Evolutionary conservation across 345 rosid genomes (phyloP).

Genomic region (Turnera subulata): DNA sequence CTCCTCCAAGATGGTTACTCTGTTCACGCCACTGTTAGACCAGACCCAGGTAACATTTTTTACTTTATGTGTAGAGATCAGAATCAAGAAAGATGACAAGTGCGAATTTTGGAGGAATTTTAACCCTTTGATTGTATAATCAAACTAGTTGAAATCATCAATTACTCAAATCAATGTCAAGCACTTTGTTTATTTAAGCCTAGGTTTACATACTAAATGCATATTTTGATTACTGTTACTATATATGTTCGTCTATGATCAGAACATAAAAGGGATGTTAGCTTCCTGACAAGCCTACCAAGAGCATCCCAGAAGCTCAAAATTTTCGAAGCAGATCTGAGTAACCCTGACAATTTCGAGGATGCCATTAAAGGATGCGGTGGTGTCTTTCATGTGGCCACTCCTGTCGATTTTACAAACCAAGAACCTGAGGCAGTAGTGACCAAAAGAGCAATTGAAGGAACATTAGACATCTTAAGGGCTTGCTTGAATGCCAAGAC

Average conservation of each 20-base stretch:
- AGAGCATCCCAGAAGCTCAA: conserved; percentile 50
- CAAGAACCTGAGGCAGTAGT: conserved; percentile 44
- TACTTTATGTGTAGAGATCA: no score
- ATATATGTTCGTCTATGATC: conserved; percentile 2
- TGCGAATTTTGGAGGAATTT: not conserved
- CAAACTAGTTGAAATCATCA: no score
- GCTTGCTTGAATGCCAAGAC: conserved; percentile 48
- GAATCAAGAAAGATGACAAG: no score
- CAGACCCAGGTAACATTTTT: conserved; percentile 11
- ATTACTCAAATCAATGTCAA: no score
- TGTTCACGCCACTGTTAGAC: conserved; percentile 11
- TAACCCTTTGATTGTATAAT: no score
- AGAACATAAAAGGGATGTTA: conserved; percentile 48
- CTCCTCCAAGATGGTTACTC: conserved; percentile 6
- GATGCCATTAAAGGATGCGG: conserved; percentile 23
- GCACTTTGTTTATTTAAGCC: no score
- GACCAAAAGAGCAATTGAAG: conserved; percentile 44
- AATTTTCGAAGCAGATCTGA: conserved; percentile 26
- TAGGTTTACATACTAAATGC: no score
- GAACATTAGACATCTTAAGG: conserved; percentile 46
- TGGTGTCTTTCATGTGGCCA: conserved; percentile 32
- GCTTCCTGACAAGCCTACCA: conserved; percentile 51
- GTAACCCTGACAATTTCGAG: conserved; percentile 23
- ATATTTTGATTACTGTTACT: no score
- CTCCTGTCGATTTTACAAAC: conserved; percentile 15